Evolutionary conservation across 371 early-diverging fungal genomes (phyloP), one percentile per base, ranked within the genome.

Genomic region (Chytridium lagenaria): DNA sequence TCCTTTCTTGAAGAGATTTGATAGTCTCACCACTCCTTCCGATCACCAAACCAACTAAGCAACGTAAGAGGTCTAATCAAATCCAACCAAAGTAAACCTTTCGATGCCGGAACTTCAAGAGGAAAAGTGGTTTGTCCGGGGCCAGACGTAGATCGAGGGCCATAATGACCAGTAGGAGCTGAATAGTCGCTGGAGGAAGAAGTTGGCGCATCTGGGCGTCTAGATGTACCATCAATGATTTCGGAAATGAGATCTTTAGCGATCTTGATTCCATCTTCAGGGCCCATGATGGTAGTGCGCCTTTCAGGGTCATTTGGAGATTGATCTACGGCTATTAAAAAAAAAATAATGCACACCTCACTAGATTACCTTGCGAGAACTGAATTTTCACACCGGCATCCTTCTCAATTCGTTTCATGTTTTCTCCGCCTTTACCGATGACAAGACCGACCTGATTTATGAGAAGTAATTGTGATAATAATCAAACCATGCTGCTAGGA

Each of bases 11-110:
- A 50, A 97, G 86, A 63, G 89, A 89, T 28, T 92, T 88, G 79
- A 96, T 94, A 1, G 93, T 96, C 82, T 95, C 95, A 28, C 95
- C 95, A 50, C 93, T 90, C 61, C 90, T 84, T 15, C 97, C 97
- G 80, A 96, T 96, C 23, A 96, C 91, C 38, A 94, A 81, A 0
- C 97, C 97, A 15, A 96, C 95, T 77, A 55, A 61, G 33, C 23
- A 75, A 71, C 19, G 38, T 52, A 71, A 5, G 7, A 49, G 33
- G 52, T 30, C 7, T n/a, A 19, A 38, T 22, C 34, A 40, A 12
- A n/a, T 52, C 30, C 52, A 73, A 69, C 1, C 19, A n/a, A 51
- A 71, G 28, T 28, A 31, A 22, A 80, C 80, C 78, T 71, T 77
- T 76, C 23, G 71, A 52, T 2, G 70, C 71, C 2, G 83, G 80